Base-by-base conservation (phyloP, 2,329 filamentous ascomycete genomes). In the Paracamarosporium sp. region DNA sequence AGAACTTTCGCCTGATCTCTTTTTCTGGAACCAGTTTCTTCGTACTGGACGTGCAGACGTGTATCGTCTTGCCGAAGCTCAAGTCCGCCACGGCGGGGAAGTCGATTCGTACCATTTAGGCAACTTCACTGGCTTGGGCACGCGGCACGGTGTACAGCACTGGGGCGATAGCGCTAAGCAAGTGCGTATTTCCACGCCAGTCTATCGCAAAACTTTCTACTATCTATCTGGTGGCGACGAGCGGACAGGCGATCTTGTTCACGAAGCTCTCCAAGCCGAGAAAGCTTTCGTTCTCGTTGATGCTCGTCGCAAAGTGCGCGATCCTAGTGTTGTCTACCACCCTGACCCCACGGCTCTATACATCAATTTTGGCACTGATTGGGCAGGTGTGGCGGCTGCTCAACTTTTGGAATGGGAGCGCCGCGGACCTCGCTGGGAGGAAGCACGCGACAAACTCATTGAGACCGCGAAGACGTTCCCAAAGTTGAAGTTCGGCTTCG, bases 71-170 rank as follows among this genome's bases (percentile, higher is more conserved):
- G 85, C 86, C 0, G 86, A 88, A 65, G 82, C 84, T 0, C 73
- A 86, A 51, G 83, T 83, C 0, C 78, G 86, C 1, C 86, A 88
- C 53, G 86, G 84, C 0, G 81, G 83, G 0, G 86, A 89, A 54
- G 86, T 88, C 0, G 86, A 89, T 59, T 82, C 85, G 0, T 88
- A 89, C 62, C 86, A 89, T 61, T 66, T 83, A 0, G 86, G 86
- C 0, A 71, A 79, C 8, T 86, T 80, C 71, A 86, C 83, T 55
- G 86, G 86, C 0, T 79, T 89, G 1, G 86, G 86, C 1, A 88
- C 86, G 0, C 79, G 86, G 4, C 86, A 89, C 57, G 86, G 86
- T 1, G 83, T 89, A 0, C 85, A 87, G 68, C 86, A 89, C 61
- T 89, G 80, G 74, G 71, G 80, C 15, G 86, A 89, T 64, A 86